phyloP scores from a whole-genome alignment of 257 asterid genomes.

The Primulina tabacum region DNA sequence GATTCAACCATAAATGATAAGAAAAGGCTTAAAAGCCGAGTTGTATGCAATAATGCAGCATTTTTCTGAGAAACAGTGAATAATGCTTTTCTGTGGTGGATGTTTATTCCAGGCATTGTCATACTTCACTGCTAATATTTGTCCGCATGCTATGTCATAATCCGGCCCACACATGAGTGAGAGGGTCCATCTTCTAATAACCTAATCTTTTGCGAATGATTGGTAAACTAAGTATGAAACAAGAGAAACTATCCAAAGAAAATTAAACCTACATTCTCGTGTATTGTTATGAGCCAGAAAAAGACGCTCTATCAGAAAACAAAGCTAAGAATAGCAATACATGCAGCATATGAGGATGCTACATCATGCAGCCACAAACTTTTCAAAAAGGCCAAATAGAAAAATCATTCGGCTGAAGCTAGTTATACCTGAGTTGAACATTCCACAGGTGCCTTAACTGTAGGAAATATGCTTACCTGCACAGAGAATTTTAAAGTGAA shows the following conservation, averaged over 20 bases:
- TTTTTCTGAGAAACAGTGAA: background rate
- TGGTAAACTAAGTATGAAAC: background rate
- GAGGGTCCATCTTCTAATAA: background rate
- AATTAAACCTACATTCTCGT: background rate
- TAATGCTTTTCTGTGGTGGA: background rate
- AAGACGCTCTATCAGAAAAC: no score
- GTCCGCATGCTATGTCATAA: no score
- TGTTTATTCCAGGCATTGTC: no score
- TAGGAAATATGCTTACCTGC: conserved; percentile 86
- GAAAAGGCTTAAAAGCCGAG: conserved; percentile 6
- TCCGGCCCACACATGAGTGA: background rate
- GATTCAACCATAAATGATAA: conserved; percentile 26
- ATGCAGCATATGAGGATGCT: background rate
- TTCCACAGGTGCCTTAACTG: conserved; percentile 88
- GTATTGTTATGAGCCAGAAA: background rate
- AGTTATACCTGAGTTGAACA: conserved; percentile 73
- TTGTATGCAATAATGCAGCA: conserved; percentile 10
- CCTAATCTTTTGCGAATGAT: background rate
- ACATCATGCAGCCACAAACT: background rate
- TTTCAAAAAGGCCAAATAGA: background rate
- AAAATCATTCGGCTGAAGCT: conserved; percentile 3
- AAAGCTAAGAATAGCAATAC: background rate
- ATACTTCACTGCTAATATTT: no score
- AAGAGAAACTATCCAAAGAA: background rate
- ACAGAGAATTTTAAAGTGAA: conserved; percentile 21